Base-by-base conservation (phyloP, 257 asterid genomes). In the Solanum stenotomum region DNA sequence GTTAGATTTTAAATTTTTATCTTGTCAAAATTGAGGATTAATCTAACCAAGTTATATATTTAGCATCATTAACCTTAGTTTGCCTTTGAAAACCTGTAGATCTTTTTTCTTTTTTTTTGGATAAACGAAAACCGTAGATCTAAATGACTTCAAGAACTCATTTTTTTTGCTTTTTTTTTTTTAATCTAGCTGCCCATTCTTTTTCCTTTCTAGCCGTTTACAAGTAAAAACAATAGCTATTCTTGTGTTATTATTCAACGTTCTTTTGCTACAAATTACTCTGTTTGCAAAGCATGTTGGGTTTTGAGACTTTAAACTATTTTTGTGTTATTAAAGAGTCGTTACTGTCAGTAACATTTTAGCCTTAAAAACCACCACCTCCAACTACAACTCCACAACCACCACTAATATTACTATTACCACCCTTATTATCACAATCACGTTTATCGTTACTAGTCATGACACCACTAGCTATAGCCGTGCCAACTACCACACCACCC, bases 401-500 rank as follows among this genome's bases (percentile, higher is more conserved):
- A 78, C 37, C 63, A 78, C 82, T 9, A 75, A 16, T 31, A 29
- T 15, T 40, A 77, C 9, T 6, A 14, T 16, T 63, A 11, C 25
- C 4, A 25, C 7, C 12, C 6, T 44, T 61, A 15, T 67, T 25
- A 70, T 72, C 44, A 16, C 79, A 1, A 74, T 35, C 46, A 44
- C 37, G 8, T 76, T 72, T 38, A 20, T 85, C 61, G 0, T 34
- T 78, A 9, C 61, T 44, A 14, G 25, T 79, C 4, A 29, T 14
- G 23, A 76, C 90, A 14, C 87, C 88, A 11, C 89, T 86, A 3
- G 92, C 68, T 27, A 38, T 91, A 4, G 25, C 88, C 2, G 89
- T 79, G 52, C 88, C 94, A 46, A 88, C 93, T 10, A 87, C 89
- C 3, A 89, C 94, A 3, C 92, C 95, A 12, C 93, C 91, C 49